Evolutionary conservation across 2,329 filamentous ascomycete species (phyloP), one percentile per base, ranked within the genome.

Genomic region (Trichoderma aggressivum): DNA sequence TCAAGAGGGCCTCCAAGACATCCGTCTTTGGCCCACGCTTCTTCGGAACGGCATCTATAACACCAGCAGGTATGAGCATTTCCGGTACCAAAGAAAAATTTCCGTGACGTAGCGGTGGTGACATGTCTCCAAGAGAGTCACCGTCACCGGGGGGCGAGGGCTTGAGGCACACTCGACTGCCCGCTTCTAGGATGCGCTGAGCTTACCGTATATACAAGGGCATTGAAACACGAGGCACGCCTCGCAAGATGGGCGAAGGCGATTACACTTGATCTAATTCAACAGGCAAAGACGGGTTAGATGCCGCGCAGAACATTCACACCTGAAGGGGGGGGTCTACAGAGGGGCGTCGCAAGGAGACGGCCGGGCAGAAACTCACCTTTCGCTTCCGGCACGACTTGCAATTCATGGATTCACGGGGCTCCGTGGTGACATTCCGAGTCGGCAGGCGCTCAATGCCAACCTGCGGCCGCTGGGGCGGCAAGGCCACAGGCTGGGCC

Each of bases 311-410:
- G 21, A 24, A 28, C 14, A 36, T 53, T 21, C 10, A 26, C 21
- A 28, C 21, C 16, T 5, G n/a, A 10, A 16, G 18, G 58, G 16
- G 21, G 58, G 64, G 26, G 36, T 28, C 63, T 53, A 61, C 43
- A 53, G 24, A 50, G 47, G 26, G 60, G 14, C 21, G 39, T 12
- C 28, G 55, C 65, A 26, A 32, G 26, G 34, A 26, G 34, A 16
- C 47, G 36, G 26, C 60, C 24, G 34, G 53, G 26, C 32, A 24
- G 18, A 72, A 69, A 75, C 84, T 61, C 81, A 95, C 93, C 91
- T 97, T 97, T 83, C 94, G 88, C 82, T 97, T 97, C 76, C 94
- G 89, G 84, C 94, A 97, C 70, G 93, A 96, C 82, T 97, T 97
- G 89, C 94, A 97, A 81, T 97, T 97, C 94, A 97, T 97, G 39